Conservation (phyloP, 129 eudicot genomes). For the Flaveria brownii region DNA sequence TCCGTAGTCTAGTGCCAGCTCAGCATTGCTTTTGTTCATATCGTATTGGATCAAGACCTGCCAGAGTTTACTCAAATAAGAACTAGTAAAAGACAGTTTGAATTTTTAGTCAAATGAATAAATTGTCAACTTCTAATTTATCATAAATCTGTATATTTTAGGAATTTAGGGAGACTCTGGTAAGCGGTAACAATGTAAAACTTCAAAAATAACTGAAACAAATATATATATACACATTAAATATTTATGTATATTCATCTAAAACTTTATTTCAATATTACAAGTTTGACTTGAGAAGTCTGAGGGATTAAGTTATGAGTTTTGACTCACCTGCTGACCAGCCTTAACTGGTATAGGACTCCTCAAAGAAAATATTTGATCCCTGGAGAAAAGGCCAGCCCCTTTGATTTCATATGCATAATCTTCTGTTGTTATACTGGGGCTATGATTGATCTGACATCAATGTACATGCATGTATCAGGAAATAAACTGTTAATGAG, state of each 20-base stretch:
- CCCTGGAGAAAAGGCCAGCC: slow-evolving; percentile 97
- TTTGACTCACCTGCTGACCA: slow-evolving; percentile 82
- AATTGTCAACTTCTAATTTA: slow-evolving; percentile 3
- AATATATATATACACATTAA: neutral
- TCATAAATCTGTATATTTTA: slow-evolving; percentile 1
- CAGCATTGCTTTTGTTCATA: slow-evolving; percentile 88
- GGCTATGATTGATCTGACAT: slow-evolving; percentile 83
- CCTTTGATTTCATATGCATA: slow-evolving; percentile 81
- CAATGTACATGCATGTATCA: neutral
- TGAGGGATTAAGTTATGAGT: neutral
- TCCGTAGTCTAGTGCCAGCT: slow-evolving; percentile 92
- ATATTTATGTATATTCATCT: neutral
- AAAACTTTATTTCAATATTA: neutral
- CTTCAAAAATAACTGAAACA: neutral
- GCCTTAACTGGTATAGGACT: slow-evolving; percentile 82
- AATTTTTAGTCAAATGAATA: slow-evolving; percentile 17
- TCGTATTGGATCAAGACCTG: slow-evolving; percentile 93
- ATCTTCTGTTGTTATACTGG: slow-evolving; percentile 77
- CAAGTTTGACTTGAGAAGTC: slow-evolving; percentile 23
- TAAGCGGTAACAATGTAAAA: neutral
- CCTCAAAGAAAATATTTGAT: slow-evolving; percentile 73
- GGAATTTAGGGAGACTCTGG: neutral
- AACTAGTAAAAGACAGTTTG: neutral
- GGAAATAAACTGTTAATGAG: neutral
- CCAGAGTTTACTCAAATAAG: slow-evolving; percentile 9